Evolutionary conservation across 768 basidiomycete genomes (phyloP).

Genomic region (Hortiboletus campestris): DNA sequence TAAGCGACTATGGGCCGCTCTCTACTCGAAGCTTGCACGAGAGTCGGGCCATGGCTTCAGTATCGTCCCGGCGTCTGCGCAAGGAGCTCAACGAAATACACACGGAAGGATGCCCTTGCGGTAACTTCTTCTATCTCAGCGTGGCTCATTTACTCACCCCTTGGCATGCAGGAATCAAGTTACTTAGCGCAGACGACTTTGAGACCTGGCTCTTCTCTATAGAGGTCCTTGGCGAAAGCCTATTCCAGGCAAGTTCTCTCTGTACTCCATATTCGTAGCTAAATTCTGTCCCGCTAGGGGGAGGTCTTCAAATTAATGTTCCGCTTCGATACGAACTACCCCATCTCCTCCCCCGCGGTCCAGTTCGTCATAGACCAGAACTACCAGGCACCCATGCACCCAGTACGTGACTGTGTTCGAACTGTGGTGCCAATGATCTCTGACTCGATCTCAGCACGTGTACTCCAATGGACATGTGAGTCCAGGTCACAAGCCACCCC

Average conservation of each 20-base stretch:
- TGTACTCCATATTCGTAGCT: neutral
- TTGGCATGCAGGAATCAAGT: conserved; percentile 56
- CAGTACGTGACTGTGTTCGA: conserved; percentile 46
- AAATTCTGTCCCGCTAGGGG: conserved; percentile 42
- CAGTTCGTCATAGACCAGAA: conserved; percentile 73
- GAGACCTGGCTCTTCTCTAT: conserved; percentile 75
- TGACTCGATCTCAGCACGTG: conserved; percentile 56
- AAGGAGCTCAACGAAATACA: conserved; percentile 73
- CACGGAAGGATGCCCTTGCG: conserved; percentile 63
- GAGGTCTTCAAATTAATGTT: conserved; percentile 80
- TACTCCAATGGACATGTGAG: conserved; percentile 86
- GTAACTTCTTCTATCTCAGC: conserved; percentile 32
- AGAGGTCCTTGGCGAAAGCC: conserved; percentile 79
- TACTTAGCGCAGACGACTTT: conserved; percentile 76
- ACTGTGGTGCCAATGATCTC: conserved; percentile 2
- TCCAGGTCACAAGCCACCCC: neutral
- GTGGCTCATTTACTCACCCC: neutral
- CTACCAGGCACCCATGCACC: conserved; percentile 72
- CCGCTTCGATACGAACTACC: conserved; percentile 78
- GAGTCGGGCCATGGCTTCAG: conserved; percentile 51
- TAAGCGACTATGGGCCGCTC: neutral
- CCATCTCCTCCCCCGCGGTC: conserved; percentile 85
- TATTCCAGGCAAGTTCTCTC: conserved; percentile 57
- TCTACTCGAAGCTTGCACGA: conserved; percentile 15
- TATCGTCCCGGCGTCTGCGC: conserved; percentile 59